Base-by-base conservation (phyloP, 2,329 filamentous ascomycete species). In the Rugonectria rugulosa region DNA sequence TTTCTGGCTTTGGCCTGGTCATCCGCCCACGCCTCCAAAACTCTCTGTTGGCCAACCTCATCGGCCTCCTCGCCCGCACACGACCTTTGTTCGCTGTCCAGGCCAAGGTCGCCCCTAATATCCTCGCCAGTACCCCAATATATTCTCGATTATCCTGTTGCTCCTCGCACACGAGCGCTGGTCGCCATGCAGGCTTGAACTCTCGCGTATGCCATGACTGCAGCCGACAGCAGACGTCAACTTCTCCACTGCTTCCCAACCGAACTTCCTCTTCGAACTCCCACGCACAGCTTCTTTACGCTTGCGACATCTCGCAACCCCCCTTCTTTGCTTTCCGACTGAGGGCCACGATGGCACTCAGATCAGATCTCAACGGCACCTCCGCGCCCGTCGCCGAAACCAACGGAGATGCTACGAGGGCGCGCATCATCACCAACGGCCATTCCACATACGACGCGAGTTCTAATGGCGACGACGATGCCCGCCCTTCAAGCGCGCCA, bases 401-500 rank as follows among this genome's bases (percentile, higher is more conserved):
- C 41, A 72, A 70, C 56, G 69, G 70, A 50, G 64, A 71, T 41
- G 63, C 64, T 27, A 70, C 68, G 40, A 65, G 68, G 40, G 70
- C 69, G 57, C 65, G 61, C 27, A 61, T 62, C 14, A 61, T 66
- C 47, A 49, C 57, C 48, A 70, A 71, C 53, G 69, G 67, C 57
- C 67, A 60, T 55, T 63, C 63, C 56, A 63, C 69, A 58, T 65
- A 66, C 53, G 68, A 73, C 41, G 58, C 62, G 36, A 63, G 60
- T 38, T 66, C 57, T 53, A 64, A 69, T 54, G 67, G 60, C 34
- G 61, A 67, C 36, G 65, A 70, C 32, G 73, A 76, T 47, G 71
- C 67, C 49, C 77, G 80, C 12, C 78, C 78, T 19, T 77, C 76
- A 6, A 82, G 74, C 55, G 80, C 77, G 5, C 78, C 79, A 1